These are phyloP conservation scores for Eimeria tenella DNA, from an alignment of 169 alveolate species.

Conservation along the genomic window DNA sequence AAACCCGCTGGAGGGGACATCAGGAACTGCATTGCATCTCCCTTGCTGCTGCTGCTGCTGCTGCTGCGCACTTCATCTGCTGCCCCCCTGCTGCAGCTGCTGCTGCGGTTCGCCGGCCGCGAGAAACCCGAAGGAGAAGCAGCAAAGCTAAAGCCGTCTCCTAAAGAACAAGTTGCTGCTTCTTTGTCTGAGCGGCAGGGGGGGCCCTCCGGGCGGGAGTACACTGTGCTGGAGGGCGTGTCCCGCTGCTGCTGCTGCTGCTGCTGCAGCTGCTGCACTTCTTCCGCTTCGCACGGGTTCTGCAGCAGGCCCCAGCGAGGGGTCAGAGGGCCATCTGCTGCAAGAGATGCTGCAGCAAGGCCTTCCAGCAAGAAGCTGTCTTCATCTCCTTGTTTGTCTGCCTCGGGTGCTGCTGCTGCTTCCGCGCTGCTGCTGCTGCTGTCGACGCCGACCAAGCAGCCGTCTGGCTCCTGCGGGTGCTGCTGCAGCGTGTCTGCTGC, in stretches of 20 bases:
- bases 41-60: conserved; percentile 52
- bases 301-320: conserved; percentile 58
- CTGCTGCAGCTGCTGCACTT: conserved; percentile 40
- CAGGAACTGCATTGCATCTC: conserved; percentile 2
- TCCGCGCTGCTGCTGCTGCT: conserved; percentile 38
- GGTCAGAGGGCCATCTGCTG: conserved; percentile 29
- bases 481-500: not conserved
- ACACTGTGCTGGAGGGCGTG: not conserved
- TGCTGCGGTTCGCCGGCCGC: no score
- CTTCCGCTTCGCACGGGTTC: not conserved
- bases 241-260: conserved; percentile 38
- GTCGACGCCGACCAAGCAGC: not conserved
- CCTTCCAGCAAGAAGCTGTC: not conserved
- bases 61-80: not conserved
- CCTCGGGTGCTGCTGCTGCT: conserved; percentile 4
- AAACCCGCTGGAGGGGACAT: conserved; percentile 6
- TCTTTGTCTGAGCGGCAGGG: not conserved
- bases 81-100: not conserved
- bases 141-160: not conserved
- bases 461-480: not conserved
- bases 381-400: conserved; percentile 10
- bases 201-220: not conserved
- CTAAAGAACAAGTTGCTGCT: not conserved
- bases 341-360: conserved; percentile 1
- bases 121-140: conserved; percentile 10